Conservation (phyloP, 2,329 filamentous ascomycete genomes). For the Fusarium scirpi region DNA sequence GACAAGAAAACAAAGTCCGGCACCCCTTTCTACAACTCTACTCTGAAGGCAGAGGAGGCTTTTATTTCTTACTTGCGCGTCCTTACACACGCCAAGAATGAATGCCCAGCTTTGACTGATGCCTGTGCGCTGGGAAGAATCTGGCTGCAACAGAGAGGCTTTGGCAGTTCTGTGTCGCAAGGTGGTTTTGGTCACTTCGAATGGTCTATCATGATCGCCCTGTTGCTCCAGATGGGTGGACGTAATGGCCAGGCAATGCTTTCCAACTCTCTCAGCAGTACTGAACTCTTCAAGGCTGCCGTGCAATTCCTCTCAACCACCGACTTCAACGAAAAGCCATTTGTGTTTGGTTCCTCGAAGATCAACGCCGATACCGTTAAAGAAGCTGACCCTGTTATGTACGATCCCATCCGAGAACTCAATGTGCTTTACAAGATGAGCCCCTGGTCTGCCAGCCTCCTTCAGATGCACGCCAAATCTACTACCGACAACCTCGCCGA, state of each 20-base stretch:
- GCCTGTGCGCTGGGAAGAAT: constrained; percentile 86
- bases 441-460: constrained; percentile 79
- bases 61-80: constrained; percentile 81
- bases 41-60: constrained; percentile 80
- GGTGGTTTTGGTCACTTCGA: constrained; percentile 96
- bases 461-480: constrained; percentile 79
- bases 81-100: constrained; percentile 75
- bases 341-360: constrained; percentile 59
- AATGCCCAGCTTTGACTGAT: constrained; percentile 80
- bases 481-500: constrained; percentile 83
- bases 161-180: constrained; percentile 73
- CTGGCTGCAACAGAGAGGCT: constrained; percentile 91
- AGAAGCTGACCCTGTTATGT: constrained; percentile 75
- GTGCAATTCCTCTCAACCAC: constrained; percentile 86
- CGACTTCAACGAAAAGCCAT: constrained; percentile 76
- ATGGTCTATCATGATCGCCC: constrained; percentile 83
- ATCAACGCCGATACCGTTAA: constrained; percentile 52
- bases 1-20: constrained; percentile 59
- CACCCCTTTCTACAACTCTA: constrained; percentile 91
- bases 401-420: constrained; percentile 78
- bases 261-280: constrained; percentile 85
- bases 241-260: constrained; percentile 77
- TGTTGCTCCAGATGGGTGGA: constrained; percentile 83
- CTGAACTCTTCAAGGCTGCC: constrained; percentile 93
- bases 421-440: constrained; percentile 95